Conservation (phyloP, 257 asterid species). For the Capsicum rhomboideum region DNA sequence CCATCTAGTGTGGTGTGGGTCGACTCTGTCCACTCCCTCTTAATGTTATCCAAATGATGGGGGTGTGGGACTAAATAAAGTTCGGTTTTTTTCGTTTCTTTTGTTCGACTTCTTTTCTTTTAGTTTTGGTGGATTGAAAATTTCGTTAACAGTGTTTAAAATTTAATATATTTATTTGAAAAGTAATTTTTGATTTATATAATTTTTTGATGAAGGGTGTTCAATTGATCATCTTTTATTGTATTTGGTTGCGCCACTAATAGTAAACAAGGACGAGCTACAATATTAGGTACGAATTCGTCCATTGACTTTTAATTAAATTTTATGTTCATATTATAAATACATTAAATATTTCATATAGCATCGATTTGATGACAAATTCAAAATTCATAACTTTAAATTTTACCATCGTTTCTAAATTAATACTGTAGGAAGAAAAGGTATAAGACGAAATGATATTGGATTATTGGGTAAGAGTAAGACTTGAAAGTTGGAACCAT, state of each 20-base stretch:
- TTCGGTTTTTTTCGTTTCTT: background rate
- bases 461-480: no score
- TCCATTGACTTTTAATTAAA: background rate
- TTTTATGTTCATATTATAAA: background rate
- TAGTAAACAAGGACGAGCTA: background rate
- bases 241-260: no score
- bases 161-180: no score
- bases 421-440: background rate
- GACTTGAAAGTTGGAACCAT: no score
- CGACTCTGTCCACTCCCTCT: constrained; percentile 3
- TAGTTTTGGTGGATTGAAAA: no score
- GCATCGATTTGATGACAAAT: no score
- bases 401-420: background rate
- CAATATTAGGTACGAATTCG: background rate
- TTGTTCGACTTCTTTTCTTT: background rate
- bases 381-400: background rate
- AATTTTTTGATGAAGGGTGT: no score
- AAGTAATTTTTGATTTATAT: no score
- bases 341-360: background rate
- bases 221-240: no score
- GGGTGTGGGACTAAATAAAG: background rate
- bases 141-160: no score
- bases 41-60: background rate
- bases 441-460: background rate
- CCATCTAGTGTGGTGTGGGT: background rate